A percentile compares a stretch with the other conserved stretches of the same genome.
These are phyloP conservation scores for Panicum miliaceum DNA, from an alignment of 176 grass and related monocot genomes.

Conservation along the genomic window DNA sequence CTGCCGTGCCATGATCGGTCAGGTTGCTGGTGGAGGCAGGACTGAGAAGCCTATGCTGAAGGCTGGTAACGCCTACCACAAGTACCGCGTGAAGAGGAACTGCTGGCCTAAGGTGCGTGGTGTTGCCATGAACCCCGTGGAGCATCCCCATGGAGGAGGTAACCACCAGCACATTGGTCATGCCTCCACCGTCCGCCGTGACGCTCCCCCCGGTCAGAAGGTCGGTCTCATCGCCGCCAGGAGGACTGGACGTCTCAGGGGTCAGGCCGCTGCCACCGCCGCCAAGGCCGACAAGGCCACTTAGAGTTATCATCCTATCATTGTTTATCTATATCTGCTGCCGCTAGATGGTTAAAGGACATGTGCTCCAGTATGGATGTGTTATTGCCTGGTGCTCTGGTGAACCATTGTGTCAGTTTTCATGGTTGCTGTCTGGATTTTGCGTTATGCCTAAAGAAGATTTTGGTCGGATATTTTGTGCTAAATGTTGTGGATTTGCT, in stretches of 20 bases:
- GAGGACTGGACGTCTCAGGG: constrained; percentile 88
- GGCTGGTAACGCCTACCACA: constrained; percentile 94
- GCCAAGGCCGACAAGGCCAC: constrained; percentile 82
- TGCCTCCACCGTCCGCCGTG: constrained; percentile 82
- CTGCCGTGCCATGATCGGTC: constrained; percentile 91
- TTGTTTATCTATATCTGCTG: constrained; percentile 29
- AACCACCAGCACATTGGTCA: constrained; percentile 99
- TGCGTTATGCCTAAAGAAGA: constrained; percentile 32
- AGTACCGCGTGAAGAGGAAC: constrained; percentile 92
- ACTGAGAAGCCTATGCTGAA: constrained; percentile 92
- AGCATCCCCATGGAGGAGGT: constrained; percentile 97
- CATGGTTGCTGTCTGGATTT: constrained; percentile 1
- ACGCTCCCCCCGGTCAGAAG: constrained; percentile 91
- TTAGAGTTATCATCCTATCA: constrained; percentile 45
- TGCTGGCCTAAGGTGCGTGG: constrained; percentile 98
- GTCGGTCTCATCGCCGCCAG: constrained; percentile 91
- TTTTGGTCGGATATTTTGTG: constrained; percentile 38
- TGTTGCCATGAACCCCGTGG: constrained; percentile 97
- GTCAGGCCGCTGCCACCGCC: constrained; percentile 82
- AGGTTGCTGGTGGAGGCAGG: constrained; percentile 88
- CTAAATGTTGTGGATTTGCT: background rate
- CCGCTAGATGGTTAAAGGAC: constrained; percentile 48
- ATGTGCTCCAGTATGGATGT: constrained; percentile 41
- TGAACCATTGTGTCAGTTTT: constrained; percentile 46
- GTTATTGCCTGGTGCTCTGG: constrained; percentile 38